Base-by-base conservation (phyloP, 1,139 yeast genomes). In the Geotrichum candidum region DNA sequence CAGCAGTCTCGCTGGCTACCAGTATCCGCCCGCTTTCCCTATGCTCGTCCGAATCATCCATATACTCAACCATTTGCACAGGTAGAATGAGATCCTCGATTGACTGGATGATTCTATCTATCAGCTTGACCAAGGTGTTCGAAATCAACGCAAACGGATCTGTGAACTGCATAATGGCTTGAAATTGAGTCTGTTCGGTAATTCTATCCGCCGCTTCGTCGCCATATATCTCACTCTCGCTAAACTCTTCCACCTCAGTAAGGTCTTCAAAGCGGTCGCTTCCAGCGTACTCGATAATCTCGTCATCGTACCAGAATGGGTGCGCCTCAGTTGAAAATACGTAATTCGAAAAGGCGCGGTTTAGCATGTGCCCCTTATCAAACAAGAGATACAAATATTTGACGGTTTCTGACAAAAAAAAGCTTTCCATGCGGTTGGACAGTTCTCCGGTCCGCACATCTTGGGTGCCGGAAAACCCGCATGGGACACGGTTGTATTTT, bases 321-420 rank as follows among this genome's bases (percentile, higher is more conserved):
- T 92, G 98, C 0, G 95, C 98, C 70, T 92, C 98, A 0, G 98
- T 92, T 11, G 96, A 88, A 69, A 91, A 92, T 0, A 92, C 79
- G 75, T 87, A 81, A 68, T 85, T 87, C 54, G 84, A 82, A 7
- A 76, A 74, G 55, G 73, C 78, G 7, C 27, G 48, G 67, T 87
- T 84, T 27, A 84, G 70, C 33, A 80, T 82, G 70, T 90, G 84
- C 6, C 78, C 78, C 13, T 81, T 85, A 70, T 90, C 96, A 75
- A 91, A 91, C 57, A 91, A 74, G 41, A 91, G 74, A 69, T 86
- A 91, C n/a, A 91, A 76, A 70, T 92, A 92, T 73, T 91, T 91
- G 60, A 88, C 78, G 0, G 96, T 88, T 71, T 91, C 98, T 60
- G 96, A 86, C 65, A 92, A 73, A 11, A 90, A 96, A 78, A 92